These are phyloP conservation scores for Backusella australiensis DNA, from an alignment of 192 early-diverging fungal genomes.

Conservation along the genomic window DNA sequence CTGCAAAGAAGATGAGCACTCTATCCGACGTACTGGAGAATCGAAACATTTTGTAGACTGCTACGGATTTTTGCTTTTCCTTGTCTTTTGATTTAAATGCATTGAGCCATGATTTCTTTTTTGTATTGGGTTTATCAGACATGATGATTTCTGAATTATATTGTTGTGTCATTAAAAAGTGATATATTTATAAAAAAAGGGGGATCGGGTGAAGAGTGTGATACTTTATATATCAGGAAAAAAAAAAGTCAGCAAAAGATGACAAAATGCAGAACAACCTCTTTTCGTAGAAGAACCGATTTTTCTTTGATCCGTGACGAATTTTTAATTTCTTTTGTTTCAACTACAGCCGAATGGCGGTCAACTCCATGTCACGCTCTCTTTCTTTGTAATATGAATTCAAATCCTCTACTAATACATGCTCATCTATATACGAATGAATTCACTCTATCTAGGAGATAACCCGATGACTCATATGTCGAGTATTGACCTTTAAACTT, in stretches of 20 bases:
- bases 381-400: no score
- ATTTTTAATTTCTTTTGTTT: not conserved
- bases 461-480: not conserved
- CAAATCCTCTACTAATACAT: not conserved
- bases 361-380: not conserved
- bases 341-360: not conserved
- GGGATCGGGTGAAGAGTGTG: not conserved
- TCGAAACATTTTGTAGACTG: conserved; percentile 61
- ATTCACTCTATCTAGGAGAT: not conserved
- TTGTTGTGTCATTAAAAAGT: not conserved
- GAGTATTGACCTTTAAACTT: no score
- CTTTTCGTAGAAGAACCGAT: not conserved
- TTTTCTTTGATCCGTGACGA: not conserved
- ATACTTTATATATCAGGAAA: not conserved
- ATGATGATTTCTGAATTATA: not conserved
- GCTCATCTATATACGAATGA: not conserved
- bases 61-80: conserved; percentile 34
- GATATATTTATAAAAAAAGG: not conserved
- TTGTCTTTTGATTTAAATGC: conserved; percentile 3
- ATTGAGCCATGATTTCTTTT: not conserved
- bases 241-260: not conserved
- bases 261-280: not conserved
- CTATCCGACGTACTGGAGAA: conserved; percentile 38
- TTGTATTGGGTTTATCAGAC: not conserved
- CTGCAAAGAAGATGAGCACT: conserved; percentile 9